Evolutionary conservation across 768 basidiomycete genomes (phyloP).

Genomic region (Lactarius indigo): DNA sequence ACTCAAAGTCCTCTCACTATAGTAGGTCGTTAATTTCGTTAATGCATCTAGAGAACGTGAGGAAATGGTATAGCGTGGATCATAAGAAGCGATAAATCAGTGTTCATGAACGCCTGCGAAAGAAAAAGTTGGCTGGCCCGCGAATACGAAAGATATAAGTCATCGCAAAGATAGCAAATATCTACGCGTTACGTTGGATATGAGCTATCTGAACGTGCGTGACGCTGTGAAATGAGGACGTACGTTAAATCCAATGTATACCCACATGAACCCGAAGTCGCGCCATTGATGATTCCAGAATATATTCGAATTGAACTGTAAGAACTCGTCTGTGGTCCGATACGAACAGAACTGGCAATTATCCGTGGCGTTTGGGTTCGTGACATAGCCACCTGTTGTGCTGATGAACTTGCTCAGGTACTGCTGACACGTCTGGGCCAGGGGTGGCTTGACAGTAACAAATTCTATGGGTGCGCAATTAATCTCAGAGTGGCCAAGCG

Average conservation of each 20-base stretch:
- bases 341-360: conserved; percentile 54
- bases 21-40: no score
- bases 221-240: conserved; percentile 25
- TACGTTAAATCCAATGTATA: conserved; percentile 44
- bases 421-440: conserved; percentile 43
- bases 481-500: conserved; percentile 47
- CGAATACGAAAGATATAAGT: conserved; percentile 56
- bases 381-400: conserved; percentile 45
- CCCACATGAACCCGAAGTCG: conserved; percentile 45
- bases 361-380: conserved; percentile 37
- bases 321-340: conserved; percentile 54
- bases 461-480: conserved; percentile 59
- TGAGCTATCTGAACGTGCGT: neutral
- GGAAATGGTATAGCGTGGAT: no score
- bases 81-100: neutral
- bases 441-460: conserved; percentile 47
- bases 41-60: no score
- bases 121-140: conserved; percentile 26
- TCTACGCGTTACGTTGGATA: conserved; percentile 35
- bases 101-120: neutral
- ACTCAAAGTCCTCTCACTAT: no score
- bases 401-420: conserved; percentile 45
- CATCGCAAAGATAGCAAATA: conserved; percentile 43
- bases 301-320: conserved; percentile 56
- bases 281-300: conserved; percentile 50